Conservation (phyloP, 169 alveolate genomes). For the Plasmodium cynomolgi region DNA sequence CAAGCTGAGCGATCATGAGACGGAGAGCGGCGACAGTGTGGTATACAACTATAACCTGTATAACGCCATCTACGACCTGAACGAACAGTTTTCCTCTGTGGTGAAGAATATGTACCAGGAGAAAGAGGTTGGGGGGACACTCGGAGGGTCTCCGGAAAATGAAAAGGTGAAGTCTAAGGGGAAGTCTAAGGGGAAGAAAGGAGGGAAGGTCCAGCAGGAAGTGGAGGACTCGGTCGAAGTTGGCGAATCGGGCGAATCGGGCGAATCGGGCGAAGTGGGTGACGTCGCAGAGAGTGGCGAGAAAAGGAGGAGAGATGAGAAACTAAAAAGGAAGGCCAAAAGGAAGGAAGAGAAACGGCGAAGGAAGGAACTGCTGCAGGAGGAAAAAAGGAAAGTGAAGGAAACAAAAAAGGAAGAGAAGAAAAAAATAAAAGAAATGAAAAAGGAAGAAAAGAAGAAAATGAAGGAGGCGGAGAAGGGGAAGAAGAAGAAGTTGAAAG, state of each 20-base stretch:
- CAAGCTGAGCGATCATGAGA: not conserved
- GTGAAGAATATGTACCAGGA: slow-evolving; percentile 37
- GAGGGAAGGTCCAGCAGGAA: not conserved
- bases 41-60: slow-evolving; percentile 54
- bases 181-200: not conserved
- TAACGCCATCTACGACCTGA: slow-evolving; percentile 34
- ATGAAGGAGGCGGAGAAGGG: not conserved
- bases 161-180: not conserved
- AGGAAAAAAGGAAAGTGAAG: not conserved
- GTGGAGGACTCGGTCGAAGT: not conserved
- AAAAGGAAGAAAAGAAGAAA: slow-evolving; percentile 10
- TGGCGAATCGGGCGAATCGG: not conserved
- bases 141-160: not conserved
- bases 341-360: slow-evolving; percentile 2
- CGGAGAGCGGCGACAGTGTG: slow-evolving; percentile 64
- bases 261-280: not conserved
- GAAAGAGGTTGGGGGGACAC: not conserved
- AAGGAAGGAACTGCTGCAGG: not conserved
- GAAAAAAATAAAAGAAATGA: not conserved
- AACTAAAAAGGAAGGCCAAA: not conserved
- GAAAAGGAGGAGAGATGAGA: not conserved
- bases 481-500: not conserved
- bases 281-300: not conserved
- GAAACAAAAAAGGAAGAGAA: not conserved
- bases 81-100: slow-evolving; percentile 52